Conservation (phyloP, 345 rosid species). For the Reutealis trisperma region DNA sequence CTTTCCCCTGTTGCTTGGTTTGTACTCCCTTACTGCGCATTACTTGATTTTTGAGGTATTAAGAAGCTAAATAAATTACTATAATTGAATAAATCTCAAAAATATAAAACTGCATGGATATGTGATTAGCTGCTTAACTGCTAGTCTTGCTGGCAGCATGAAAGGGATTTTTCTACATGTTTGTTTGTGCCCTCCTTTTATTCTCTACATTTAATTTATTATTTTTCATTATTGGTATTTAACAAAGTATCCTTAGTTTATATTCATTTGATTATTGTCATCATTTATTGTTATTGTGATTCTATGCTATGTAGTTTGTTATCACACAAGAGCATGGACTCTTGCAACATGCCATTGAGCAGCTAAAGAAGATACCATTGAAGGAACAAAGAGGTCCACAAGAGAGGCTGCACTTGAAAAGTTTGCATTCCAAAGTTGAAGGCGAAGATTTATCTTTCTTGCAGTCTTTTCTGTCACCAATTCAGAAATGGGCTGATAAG, state of each 20-base stretch:
- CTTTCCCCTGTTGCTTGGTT: neutral
- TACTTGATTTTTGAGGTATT: neutral
- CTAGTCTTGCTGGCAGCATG: neutral
- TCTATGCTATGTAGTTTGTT: slow-evolving; percentile 59
- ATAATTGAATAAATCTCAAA: too few relatives aligned
- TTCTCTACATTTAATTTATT: neutral
- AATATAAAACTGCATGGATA: neutral
- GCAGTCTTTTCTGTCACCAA: slow-evolving; percentile 82
- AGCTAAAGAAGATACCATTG: slow-evolving; percentile 80
- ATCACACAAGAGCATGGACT: slow-evolving; percentile 80
- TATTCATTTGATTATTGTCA: neutral
- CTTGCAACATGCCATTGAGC: slow-evolving; percentile 81
- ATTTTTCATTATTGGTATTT: neutral
- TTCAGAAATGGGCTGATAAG: slow-evolving; percentile 89
- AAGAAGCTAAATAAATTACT: too few relatives aligned
- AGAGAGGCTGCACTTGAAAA: slow-evolving; percentile 89
- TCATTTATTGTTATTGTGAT: slow-evolving; percentile 15
- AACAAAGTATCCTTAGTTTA: neutral
- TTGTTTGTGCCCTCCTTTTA: neutral
- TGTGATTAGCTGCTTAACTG: neutral
- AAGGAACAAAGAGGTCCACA: slow-evolving; percentile 96
- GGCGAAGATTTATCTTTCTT: slow-evolving; percentile 70
- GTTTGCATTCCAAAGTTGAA: slow-evolving; percentile 65
- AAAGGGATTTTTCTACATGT: neutral
- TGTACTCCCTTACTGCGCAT: neutral